These are phyloP conservation scores for Evernia prunastri DNA, from an alignment of 495 filamentous ascomycete species.

Conservation along the genomic window DNA sequence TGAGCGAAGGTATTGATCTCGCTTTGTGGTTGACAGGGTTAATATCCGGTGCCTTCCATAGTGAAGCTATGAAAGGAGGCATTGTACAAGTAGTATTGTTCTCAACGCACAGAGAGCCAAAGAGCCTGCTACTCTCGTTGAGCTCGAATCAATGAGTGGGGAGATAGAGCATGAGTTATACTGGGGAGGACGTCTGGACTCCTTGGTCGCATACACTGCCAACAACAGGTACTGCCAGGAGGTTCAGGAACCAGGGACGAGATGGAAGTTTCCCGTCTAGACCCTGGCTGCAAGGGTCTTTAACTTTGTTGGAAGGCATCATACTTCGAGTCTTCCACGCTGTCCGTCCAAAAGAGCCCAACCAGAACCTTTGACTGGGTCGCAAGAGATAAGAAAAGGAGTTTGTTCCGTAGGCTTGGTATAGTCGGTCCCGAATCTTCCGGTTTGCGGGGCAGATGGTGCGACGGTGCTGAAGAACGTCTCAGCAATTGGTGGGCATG, in stretches of 20 bases:
- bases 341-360: background rate
- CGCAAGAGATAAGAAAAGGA: background rate
- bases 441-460: background rate
- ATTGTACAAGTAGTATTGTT: background rate
- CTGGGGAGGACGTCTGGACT: background rate
- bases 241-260: background rate
- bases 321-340: no score
- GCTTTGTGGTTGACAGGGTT: slow-evolving; percentile 78
- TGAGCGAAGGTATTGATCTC: slow-evolving; percentile 71
- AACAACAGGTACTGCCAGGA: no score
- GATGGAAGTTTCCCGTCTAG: no score
- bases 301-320: background rate
- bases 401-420: background rate
- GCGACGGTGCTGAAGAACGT: background rate
- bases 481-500: no score
- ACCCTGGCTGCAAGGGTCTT: background rate
- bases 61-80: background rate
- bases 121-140: background rate
- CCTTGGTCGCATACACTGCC: background rate
- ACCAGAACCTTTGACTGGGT: background rate
- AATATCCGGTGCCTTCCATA: slow-evolving; percentile 37
- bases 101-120: background rate
- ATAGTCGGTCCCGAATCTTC: background rate
- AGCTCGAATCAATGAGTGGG: background rate
- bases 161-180: background rate